Base-by-base conservation (phyloP, 306 rosid species). In the barrel medic (Medicago truncatula) region DNA sequence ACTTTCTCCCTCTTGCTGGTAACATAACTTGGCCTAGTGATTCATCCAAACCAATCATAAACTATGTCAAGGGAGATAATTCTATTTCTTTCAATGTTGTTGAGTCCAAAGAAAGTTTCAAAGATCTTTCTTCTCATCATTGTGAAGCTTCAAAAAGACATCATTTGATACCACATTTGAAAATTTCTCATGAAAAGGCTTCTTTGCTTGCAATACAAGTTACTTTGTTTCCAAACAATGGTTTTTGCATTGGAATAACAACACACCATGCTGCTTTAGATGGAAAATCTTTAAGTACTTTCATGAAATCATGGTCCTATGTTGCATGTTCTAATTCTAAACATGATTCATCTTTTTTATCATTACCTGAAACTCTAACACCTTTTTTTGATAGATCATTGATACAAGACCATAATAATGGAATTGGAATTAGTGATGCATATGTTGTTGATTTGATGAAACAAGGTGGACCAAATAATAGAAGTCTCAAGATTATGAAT, bases 251-350 rank as follows among this genome's bases (percentile, higher is more conserved):
- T 4, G 83, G 79, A 47, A 47, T 80, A 7, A 9, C 76, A 62
- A n/a, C 71, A 31, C 83, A 80, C 76, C 83, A 80, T 74, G 83
- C 83, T 4, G 75, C 56, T 20, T 65, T 54, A 0, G 83, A 79
- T 46, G 78, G 83, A 56, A 73, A 79, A 12, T 64, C 83, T 54
- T 54, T 79, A 17, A 73, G 64, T 9, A 17, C 17, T 36, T 79
- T 79, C 14, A 43, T 79, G 25, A 79, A 79, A 56, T 11, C 75
- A 56, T 79, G 83, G 83, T 58, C 79, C 0, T 20, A 18, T 58
- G 11, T 58, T 20, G 0, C 57, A 8, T 73, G 75, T 38, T 79
- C 83, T 31, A 52, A 38, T 23, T 65, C 83, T 43, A 52, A 38
- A 17, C 17, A 41, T 17, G 52, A 11, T 13, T 46, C 16, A 46